A percentile compares a stretch with the other conserved stretches of the same genome.
Evolutionary conservation across 805 yeast species (phyloP).

Genomic region (Candida alai): DNA sequence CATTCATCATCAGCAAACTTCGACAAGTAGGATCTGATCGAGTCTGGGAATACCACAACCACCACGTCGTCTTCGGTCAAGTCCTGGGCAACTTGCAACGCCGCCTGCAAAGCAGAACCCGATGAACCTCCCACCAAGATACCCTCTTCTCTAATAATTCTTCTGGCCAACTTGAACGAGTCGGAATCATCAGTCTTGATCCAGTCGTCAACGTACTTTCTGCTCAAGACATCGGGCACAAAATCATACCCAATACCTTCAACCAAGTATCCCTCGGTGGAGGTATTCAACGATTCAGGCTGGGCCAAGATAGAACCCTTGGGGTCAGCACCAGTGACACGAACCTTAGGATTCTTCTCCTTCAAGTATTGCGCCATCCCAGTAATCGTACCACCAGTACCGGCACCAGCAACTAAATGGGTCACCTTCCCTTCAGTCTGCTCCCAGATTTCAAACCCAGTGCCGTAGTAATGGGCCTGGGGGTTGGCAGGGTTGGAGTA

Average conservation of each 20-base stretch:
- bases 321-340: slow-evolving; percentile 81
- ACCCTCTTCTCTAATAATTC: slow-evolving; percentile 81
- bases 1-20: slow-evolving; percentile 90
- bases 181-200: slow-evolving; percentile 82
- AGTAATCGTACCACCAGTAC: slow-evolving; percentile 96
- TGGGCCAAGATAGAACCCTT: slow-evolving; percentile 79
- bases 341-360: slow-evolving; percentile 59
- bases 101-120: slow-evolving; percentile 80
- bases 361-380: slow-evolving; percentile 82
- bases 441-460: slow-evolving; percentile 82
- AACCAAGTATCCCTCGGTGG: slow-evolving; percentile 63
- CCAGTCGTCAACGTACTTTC: slow-evolving; percentile 70
- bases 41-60: slow-evolving; percentile 83
- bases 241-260: slow-evolving; percentile 93
- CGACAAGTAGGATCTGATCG: slow-evolving; percentile 80
- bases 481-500: slow-evolving; percentile 78
- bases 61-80: slow-evolving; percentile 70
- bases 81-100: slow-evolving; percentile 62
- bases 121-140: slow-evolving; percentile 87
- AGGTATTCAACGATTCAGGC: slow-evolving; percentile 66
- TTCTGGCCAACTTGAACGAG: slow-evolving; percentile 75
- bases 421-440: slow-evolving; percentile 70
- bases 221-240: slow-evolving; percentile 73
- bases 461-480: slow-evolving; percentile 76
- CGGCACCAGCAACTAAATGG: slow-evolving; percentile 86